Percentiles rank a stretch among this genome's conserved stretches.
These are phyloP conservation scores for Lactarius evosmus DNA, from an alignment of 768 basidiomycete genomes.

Conservation along the genomic window DNA sequence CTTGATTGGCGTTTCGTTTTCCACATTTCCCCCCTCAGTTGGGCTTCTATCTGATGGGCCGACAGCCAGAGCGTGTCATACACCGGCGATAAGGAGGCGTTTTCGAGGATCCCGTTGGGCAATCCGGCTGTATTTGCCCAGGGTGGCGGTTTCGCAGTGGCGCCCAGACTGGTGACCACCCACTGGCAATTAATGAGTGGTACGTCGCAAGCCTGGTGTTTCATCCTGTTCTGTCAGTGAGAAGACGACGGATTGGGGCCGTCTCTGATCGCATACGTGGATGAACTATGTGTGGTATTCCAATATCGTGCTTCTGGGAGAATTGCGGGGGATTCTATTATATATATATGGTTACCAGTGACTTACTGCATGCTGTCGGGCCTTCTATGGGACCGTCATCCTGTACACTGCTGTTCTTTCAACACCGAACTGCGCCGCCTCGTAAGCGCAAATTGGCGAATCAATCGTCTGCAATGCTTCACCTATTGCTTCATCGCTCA, in stretches of 20 bases:
- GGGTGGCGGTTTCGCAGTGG: conserved; percentile 4
- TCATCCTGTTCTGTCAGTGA: background rate
- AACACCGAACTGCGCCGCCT: background rate
- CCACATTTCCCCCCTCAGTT: background rate
- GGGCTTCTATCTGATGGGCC: conserved; percentile 6
- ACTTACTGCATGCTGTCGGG: conserved; percentile 5
- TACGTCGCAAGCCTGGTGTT: conserved; percentile 5
- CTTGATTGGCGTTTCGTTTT: conserved; percentile 5
- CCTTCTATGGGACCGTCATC: background rate
- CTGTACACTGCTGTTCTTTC: background rate
- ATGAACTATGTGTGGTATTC: background rate
- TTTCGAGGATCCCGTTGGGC: conserved; percentile 9
- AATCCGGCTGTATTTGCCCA: background rate
- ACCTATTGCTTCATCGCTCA: conserved; percentile 6
- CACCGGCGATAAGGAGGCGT: conserved; percentile 14
- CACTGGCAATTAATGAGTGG: background rate
- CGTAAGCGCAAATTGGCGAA: conserved; percentile 3
- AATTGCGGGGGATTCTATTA: background rate
- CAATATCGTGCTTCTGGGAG: background rate
- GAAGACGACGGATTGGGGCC: background rate
- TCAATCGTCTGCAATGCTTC: background rate
- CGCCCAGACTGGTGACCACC: conserved; percentile 13
- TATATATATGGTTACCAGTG: conserved; percentile 1
- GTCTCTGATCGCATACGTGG: background rate
- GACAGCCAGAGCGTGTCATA: background rate